These are phyloP conservation scores for Cylindrotheca closterium DNA, from an alignment of 108 stramenopile genomes.

Conservation along the genomic window DNA sequence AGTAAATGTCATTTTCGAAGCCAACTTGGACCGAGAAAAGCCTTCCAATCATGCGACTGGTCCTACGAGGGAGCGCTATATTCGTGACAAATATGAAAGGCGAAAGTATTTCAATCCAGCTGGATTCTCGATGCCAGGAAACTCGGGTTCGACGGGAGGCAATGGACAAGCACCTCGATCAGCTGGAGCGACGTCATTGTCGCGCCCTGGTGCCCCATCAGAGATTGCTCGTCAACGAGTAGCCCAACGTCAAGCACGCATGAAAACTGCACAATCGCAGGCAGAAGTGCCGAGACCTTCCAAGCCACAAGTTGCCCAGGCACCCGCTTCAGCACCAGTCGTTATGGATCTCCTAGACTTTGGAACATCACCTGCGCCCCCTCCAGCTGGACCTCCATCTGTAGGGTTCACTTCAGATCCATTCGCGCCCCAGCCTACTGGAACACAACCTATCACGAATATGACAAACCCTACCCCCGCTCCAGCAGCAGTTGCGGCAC, in stretches of 20 bases:
- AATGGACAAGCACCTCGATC: neutral
- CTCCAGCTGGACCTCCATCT: slow-evolving; percentile 13
- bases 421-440: slow-evolving; percentile 22
- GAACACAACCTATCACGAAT: neutral
- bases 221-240: slow-evolving; percentile 73
- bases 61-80: slow-evolving; percentile 80
- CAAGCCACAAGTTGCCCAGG: neutral
- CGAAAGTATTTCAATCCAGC: slow-evolving; percentile 79
- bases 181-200: slow-evolving; percentile 24
- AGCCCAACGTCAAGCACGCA: slow-evolving; percentile 53
- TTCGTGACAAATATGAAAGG: slow-evolving; percentile 92
- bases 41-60: slow-evolving; percentile 71
- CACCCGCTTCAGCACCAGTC: slow-evolving; percentile 41
- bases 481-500: neutral
- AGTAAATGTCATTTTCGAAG: slow-evolving; percentile 87
- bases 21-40: slow-evolving; percentile 51
- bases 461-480: slow-evolving; percentile 9
- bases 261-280: slow-evolving; percentile 23
- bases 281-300: slow-evolving; percentile 12
- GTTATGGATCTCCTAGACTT: slow-evolving; percentile 30
- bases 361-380: slow-evolving; percentile 16
- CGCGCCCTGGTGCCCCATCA: slow-evolving; percentile 56
- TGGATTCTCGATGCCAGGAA: slow-evolving; percentile 28
- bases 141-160: neutral
- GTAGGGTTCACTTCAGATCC: slow-evolving; percentile 30